These are phyloP conservation scores for Logfia minima DNA, from an alignment of 129 eudicot genomes.

Conservation along the genomic window DNA sequence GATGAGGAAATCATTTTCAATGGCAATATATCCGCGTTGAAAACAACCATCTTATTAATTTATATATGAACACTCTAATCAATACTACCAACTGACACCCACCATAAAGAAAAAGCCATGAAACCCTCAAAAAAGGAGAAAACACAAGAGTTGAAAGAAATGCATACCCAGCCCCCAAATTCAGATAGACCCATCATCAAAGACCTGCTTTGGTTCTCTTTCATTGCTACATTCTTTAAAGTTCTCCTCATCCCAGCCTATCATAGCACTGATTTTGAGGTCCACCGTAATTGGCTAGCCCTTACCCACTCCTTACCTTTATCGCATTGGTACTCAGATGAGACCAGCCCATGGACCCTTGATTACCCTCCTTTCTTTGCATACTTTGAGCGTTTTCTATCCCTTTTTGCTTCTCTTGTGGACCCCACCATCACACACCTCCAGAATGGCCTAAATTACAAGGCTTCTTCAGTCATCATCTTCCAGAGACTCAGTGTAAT, in stretches of 20 bases:
- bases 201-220: constrained; percentile 54
- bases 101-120: constrained; percentile 24
- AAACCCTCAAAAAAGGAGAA: constrained; percentile 24
- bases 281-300: constrained; percentile 93
- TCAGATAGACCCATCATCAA: constrained; percentile 30
- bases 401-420: constrained; percentile 50
- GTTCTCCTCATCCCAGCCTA: constrained; percentile 85
- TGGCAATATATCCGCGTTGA: not conserved
- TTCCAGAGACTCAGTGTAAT: constrained; percentile 72
- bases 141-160: constrained; percentile 15
- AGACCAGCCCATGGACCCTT: constrained; percentile 84
- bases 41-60: not conserved
- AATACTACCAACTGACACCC: not conserved
- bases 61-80: not conserved
- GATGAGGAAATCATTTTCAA: not conserved
- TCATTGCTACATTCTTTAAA: constrained; percentile 51
- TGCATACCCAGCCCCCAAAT: constrained; percentile 7
- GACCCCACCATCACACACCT: constrained; percentile 74
- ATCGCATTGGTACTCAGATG: constrained; percentile 71
- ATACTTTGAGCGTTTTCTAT: constrained; percentile 56
- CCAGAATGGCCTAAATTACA: constrained; percentile 59
- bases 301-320: constrained; percentile 74
- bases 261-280: constrained; percentile 91
- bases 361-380: constrained; percentile 96
- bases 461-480: constrained; percentile 42